These are phyloP conservation scores for Annulohypoxylon nitens DNA, from an alignment of 495 filamentous ascomycete species.

Conservation along the genomic window DNA sequence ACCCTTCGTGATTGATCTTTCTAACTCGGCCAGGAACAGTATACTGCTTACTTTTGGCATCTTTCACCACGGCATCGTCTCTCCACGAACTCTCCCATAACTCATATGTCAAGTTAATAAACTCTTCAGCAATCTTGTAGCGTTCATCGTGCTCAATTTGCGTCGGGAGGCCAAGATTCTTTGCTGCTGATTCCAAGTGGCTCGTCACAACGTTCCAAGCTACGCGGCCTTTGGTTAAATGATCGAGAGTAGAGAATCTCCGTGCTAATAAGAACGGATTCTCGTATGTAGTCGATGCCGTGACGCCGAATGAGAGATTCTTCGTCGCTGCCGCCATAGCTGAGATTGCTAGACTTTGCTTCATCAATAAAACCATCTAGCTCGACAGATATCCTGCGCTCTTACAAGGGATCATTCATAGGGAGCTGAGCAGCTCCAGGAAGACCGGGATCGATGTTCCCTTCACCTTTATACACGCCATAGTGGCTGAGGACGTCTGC, in stretches of 20 bases:
- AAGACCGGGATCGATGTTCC: constrained; percentile 11
- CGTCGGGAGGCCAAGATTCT: constrained; percentile 17
- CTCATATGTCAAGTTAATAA: constrained; percentile 10
- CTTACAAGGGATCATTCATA: constrained; percentile 20
- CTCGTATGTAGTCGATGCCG: constrained; percentile 62
- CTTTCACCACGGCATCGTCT: constrained; percentile 59
- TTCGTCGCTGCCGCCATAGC: constrained; percentile 66
- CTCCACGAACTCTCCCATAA: constrained; percentile 68
- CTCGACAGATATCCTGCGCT: background rate
- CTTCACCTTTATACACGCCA: constrained; percentile 17
- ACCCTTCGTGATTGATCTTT: constrained; percentile 67
- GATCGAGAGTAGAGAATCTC: constrained; percentile 65
- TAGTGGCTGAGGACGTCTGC: constrained; percentile 15
- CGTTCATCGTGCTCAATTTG: constrained; percentile 66
- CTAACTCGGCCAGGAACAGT: constrained; percentile 62
- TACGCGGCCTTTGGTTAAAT: constrained; percentile 65
- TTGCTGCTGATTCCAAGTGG: constrained; percentile 58
- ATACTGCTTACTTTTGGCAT: constrained; percentile 59
- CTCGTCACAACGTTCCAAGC: constrained; percentile 70
- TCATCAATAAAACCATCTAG: background rate
- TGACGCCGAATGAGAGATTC: constrained; percentile 62
- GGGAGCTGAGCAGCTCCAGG: constrained; percentile 11
- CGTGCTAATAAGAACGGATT: constrained; percentile 63
- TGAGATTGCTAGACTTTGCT: constrained; percentile 41
- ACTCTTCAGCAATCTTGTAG: constrained; percentile 71